phyloP scores from a whole-genome alignment of 495 filamentous ascomycete genomes.

The Staphylotrichum tortipilum region DNA sequence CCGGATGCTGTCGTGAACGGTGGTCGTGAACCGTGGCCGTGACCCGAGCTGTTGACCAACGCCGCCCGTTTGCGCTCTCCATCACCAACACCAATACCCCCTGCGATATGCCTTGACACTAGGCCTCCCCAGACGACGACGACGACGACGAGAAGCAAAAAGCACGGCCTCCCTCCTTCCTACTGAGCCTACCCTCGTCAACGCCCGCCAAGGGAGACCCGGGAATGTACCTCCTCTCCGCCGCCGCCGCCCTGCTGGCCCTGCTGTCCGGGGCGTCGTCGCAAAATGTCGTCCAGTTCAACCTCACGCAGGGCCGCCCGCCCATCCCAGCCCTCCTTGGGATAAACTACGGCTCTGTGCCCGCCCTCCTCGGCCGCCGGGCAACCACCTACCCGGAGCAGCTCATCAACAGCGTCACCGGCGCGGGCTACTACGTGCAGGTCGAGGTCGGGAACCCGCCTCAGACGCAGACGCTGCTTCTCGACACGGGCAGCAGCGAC shows the following conservation, averaged over 20 bases:
- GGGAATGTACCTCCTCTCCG: constrained; percentile 13
- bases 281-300: constrained; percentile 25
- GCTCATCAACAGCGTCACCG: constrained; percentile 40
- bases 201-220: too few species aligned
- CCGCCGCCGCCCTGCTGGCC: constrained; percentile 9
- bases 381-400: constrained; percentile 27
- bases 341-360: too few species aligned
- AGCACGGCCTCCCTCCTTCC: too few species aligned
- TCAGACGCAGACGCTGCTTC: constrained; percentile 44
- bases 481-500: constrained; percentile 85
- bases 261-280: constrained; percentile 15
- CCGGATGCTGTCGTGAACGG: too few species aligned
- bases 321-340: constrained; percentile 7
- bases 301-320: constrained; percentile 17
- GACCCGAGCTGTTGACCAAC: not conserved
- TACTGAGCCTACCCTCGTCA: too few species aligned
- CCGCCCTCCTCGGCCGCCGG: constrained; percentile 12
- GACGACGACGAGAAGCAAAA: not conserved
- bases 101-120: constrained; percentile 8
- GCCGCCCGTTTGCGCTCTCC: not conserved
- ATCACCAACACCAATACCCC: not conserved
- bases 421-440: constrained; percentile 55
- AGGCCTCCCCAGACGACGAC: not conserved
- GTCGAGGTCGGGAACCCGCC: constrained; percentile 61
- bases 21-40: too few species aligned